Conservation (phyloP, 1,284 basidiomycete genomes). For the Sanghuangporus sanghuang region DNA sequence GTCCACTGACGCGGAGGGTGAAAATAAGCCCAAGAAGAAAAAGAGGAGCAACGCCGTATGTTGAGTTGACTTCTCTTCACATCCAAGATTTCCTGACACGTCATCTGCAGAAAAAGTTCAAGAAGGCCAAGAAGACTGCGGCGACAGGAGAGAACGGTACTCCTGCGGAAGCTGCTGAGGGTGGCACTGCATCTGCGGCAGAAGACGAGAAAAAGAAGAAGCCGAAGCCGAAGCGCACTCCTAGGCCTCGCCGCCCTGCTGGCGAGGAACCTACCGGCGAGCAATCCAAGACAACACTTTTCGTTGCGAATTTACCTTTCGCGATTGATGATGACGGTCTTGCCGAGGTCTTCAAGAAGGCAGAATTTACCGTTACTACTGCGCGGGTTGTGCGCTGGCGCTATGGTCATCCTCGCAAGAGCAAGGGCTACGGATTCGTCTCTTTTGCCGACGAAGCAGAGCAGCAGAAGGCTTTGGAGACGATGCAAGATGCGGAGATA, state of each 20-base stretch:
- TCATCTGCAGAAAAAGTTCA: constrained; percentile 46
- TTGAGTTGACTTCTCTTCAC: constrained; percentile 21
- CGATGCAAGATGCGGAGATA: constrained; percentile 78
- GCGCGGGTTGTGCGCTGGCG: constrained; percentile 84
- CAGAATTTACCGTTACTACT: constrained; percentile 71
- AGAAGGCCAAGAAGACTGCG: constrained; percentile 28
- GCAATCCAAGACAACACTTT: constrained; percentile 80
- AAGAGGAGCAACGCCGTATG: constrained; percentile 62
- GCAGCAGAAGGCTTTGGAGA: constrained; percentile 81
- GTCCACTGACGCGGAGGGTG: constrained; percentile 44
- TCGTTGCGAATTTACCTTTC: constrained; percentile 95
- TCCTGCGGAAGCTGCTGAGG: constrained; percentile 26
- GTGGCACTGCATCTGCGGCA: constrained; percentile 27
- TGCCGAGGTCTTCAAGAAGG: constrained; percentile 74
- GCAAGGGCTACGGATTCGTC: constrained; percentile 94
- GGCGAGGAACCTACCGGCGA: constrained; percentile 77
- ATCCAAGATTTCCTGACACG: constrained; percentile 17
- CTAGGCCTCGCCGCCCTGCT: constrained; percentile 55
- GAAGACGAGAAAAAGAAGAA: constrained; percentile 41
- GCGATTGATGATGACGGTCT: constrained; percentile 79
- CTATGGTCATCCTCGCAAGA: constrained; percentile 74
- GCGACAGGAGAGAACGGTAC: constrained; percentile 36
- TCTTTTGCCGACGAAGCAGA: constrained; percentile 81
- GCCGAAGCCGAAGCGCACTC: constrained; percentile 47
- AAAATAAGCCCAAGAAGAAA: constrained; percentile 76